Conservation (phyloP, 768 basidiomycete species). For the Leccinellum albellum region DNA sequence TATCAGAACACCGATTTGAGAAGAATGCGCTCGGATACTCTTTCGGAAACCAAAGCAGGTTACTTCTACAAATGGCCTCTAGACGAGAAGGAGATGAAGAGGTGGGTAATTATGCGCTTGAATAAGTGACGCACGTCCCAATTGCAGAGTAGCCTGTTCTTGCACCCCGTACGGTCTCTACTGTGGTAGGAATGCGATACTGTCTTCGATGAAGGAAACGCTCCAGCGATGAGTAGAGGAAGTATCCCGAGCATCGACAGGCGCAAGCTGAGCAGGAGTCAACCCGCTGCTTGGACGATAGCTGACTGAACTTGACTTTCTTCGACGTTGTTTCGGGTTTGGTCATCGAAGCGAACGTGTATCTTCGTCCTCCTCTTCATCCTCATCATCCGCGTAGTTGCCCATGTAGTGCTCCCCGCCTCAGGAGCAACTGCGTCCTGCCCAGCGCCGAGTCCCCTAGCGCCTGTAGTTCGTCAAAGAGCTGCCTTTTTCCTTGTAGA, state of each 20-base stretch:
- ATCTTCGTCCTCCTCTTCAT: slow-evolving; percentile 46
- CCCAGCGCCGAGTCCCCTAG: not conserved
- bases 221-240: slow-evolving; percentile 32
- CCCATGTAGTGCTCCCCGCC: slow-evolving; percentile 23
- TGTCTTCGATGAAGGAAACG: slow-evolving; percentile 44
- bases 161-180: not conserved
- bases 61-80: slow-evolving; percentile 81
- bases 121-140: slow-evolving; percentile 56
- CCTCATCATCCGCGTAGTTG: slow-evolving; percentile 47
- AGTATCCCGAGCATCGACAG: slow-evolving; percentile 6
- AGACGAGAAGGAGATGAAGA: slow-evolving; percentile 72
- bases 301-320: slow-evolving; percentile 31
- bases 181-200: not conserved
- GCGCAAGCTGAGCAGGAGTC: not conserved
- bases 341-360: slow-evolving; percentile 26
- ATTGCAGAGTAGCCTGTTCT: not conserved
- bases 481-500: not conserved
- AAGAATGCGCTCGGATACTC: slow-evolving; percentile 42
- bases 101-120: slow-evolving; percentile 82
- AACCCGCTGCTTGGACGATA: slow-evolving; percentile 23
- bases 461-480: not conserved
- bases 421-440: not conserved
- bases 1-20: not conserved
- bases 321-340: slow-evolving; percentile 32
- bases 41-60: slow-evolving; percentile 94